Conservation (phyloP, 805 yeast species). For the Cyberlindnera veronae region DNA sequence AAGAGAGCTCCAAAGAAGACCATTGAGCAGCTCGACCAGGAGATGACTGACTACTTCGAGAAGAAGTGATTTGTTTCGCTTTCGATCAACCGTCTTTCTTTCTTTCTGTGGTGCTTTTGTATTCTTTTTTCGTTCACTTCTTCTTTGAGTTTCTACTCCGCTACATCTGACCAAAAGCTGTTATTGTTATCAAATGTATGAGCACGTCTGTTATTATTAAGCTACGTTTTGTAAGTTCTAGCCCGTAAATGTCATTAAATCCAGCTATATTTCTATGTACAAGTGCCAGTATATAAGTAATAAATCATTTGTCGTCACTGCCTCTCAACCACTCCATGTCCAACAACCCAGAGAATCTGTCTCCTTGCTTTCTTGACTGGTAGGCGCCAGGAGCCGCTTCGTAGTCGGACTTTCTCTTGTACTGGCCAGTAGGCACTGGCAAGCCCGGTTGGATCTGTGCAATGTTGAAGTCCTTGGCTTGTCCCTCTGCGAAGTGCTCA, state of each 20-base stretch:
- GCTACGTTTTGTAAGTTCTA: not conserved
- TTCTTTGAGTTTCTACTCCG: not conserved
- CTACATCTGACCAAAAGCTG: not conserved
- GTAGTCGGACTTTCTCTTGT: conserved; percentile 54
- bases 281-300: not conserved
- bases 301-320: conserved; percentile 3
- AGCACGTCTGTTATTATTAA: no score
- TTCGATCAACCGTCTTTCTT: no score
- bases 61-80: conserved; percentile 34
- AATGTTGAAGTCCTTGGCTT: conserved; percentile 21
- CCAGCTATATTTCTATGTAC: not conserved
- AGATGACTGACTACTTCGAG: conserved; percentile 93
- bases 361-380: conserved; percentile 55
- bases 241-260: not conserved
- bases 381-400: conserved; percentile 68
- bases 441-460: conserved; percentile 53
- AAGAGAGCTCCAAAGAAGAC: conserved; percentile 62
- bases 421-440: conserved; percentile 38
- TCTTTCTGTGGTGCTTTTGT: not conserved
- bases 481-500: conserved; percentile 21
- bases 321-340: conserved; percentile 25
- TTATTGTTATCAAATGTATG: not conserved
- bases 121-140: not conserved
- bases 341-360: conserved; percentile 32
- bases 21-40: conserved; percentile 92